A percentile compares a stretch with the other conserved stretches of the same genome.
Evolutionary conservation across 129 eudicot genomes (phyloP).

Genomic region (Silybum marianum): DNA sequence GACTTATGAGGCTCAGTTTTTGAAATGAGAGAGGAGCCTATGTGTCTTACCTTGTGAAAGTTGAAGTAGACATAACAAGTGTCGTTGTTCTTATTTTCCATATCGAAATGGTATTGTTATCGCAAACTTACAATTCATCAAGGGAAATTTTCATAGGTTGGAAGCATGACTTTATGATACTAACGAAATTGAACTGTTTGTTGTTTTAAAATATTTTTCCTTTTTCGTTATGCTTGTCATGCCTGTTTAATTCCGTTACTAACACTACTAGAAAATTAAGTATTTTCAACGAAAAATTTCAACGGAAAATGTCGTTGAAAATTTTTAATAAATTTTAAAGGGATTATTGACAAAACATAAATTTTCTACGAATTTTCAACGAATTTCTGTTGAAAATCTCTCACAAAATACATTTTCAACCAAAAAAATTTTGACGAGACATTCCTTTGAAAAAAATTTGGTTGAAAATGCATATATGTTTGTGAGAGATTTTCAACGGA

Average conservation of each 20-base stretch:
- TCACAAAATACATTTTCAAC: too few relatives aligned
- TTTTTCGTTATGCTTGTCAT: neutral
- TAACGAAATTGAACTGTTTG: neutral
- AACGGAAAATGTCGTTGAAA: too few relatives aligned
- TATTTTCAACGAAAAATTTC: too few relatives aligned
- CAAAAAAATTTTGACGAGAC: too few relatives aligned
- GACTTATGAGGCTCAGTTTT: neutral
- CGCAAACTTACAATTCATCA: neutral
- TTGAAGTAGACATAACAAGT: conserved; percentile 1
- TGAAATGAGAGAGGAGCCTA: neutral
- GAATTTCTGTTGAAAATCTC: too few relatives aligned
- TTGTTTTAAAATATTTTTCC: conserved; percentile 1
- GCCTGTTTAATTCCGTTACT: neutral
- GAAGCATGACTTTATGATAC: conserved; percentile 2
- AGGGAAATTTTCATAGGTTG: neutral
- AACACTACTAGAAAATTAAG: too few relatives aligned
- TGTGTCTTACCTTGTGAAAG: neutral
- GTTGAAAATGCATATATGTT: too few relatives aligned
- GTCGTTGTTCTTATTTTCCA: neutral
- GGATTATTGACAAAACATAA: too few relatives aligned
- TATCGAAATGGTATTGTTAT: neutral
- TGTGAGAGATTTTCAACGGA: too few relatives aligned
- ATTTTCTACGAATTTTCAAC: too few relatives aligned
- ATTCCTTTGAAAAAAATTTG: too few relatives aligned
- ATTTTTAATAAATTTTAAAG: too few relatives aligned